Evolutionary conservation across 441 rosid genomes (phyloP).

Genomic region (Croton setiger): DNA sequence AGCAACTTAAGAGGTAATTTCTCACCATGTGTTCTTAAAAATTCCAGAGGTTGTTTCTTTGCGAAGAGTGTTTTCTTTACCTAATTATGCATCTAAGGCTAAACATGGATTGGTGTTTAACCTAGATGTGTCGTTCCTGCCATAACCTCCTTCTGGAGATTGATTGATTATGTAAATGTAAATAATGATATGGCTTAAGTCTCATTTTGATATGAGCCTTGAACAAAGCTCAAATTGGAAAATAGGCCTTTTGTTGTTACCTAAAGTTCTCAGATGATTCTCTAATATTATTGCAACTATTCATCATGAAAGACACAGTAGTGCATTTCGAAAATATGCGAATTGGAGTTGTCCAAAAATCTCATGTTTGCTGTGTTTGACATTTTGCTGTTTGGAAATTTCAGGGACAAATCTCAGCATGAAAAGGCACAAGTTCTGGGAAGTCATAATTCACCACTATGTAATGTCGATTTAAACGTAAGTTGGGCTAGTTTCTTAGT

Average conservation of each 20-base stretch:
- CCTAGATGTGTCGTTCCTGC: background rate
- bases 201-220: background rate
- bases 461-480: slow-evolving; percentile 67
- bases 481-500: slow-evolving; percentile 22
- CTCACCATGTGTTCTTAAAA: slow-evolving; percentile 5
- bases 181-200: slow-evolving; percentile 5
- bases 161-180: slow-evolving; percentile 11
- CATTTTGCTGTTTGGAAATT: slow-evolving; percentile 25
- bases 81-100: background rate
- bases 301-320: background rate
- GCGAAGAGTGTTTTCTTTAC: background rate
- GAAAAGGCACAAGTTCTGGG: slow-evolving; percentile 60
- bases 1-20: slow-evolving; percentile 60
- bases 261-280: background rate
- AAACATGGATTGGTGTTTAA: background rate
- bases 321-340: background rate
- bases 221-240: slow-evolving; percentile 1
- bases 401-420: slow-evolving; percentile 63
- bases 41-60: slow-evolving; percentile 2
- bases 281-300: background rate
- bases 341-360: slow-evolving; percentile 4
- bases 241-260: background rate
- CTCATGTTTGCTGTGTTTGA: slow-evolving; percentile 14
- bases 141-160: background rate
- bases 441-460: slow-evolving; percentile 58